Percentiles rank a stretch among this genome's conserved stretches.
Conservation (phyloP, 148 eudicot species). For the Rhododendron griersonianum region DNA sequence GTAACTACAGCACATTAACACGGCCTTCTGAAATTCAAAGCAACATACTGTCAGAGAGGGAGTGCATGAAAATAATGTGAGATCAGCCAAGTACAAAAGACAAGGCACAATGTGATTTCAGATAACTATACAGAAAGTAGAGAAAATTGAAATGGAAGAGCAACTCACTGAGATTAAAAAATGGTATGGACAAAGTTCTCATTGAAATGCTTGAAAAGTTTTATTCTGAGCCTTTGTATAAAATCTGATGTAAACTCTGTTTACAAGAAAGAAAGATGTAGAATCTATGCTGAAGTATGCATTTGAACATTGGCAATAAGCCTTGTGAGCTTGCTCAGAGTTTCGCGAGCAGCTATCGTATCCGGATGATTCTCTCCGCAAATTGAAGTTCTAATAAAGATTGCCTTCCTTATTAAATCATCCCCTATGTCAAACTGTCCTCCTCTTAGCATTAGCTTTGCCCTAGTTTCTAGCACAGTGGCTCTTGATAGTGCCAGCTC, state of each 20-base stretch:
- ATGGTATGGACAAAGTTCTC: neutral
- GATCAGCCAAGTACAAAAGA: neutral
- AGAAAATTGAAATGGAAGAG: neutral
- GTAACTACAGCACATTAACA: neutral
- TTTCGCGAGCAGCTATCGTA: constrained; percentile 74
- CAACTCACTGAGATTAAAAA: neutral
- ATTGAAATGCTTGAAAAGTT: neutral
- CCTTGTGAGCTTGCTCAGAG: constrained; percentile 36
- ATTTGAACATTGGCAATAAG: constrained; percentile 6
- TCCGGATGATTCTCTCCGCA: constrained; percentile 90
- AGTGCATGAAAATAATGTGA: neutral
- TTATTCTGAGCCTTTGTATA: neutral
- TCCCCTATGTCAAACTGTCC: constrained; percentile 88
- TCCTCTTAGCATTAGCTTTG: constrained; percentile 93
- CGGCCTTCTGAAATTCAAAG: neutral
- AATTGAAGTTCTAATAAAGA: constrained; percentile 84
- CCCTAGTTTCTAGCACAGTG: constrained; percentile 79
- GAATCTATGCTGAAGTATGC: constrained; percentile 1
- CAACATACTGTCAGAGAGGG: neutral
- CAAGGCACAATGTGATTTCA: neutral
- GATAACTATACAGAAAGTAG: neutral
- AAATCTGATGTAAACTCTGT: neutral
- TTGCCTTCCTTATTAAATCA: constrained; percentile 82
- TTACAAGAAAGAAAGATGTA: constrained; percentile 3
- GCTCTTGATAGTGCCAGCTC: constrained; percentile 84